Percentiles rank a stretch among this genome's conserved stretches.
Evolutionary conservation across 1,284 basidiomycete genomes (phyloP).

Genomic region (Agroathelia rolfsii): DNA sequence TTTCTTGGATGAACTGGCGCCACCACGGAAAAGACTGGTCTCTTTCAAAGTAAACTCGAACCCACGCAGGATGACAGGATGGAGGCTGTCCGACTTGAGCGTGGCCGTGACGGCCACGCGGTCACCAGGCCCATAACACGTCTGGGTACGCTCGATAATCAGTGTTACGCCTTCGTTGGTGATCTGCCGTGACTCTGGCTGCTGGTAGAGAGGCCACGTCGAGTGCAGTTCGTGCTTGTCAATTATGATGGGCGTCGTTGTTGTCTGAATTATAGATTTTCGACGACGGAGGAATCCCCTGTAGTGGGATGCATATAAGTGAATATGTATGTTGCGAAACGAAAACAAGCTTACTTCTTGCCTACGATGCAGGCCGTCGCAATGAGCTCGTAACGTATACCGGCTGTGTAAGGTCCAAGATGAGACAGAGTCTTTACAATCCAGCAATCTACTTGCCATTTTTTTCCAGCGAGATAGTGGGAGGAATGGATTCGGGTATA

Average conservation of each 20-base stretch:
- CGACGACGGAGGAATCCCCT: slow-evolving; percentile 71
- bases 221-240: slow-evolving; percentile 87
- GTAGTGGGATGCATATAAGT: slow-evolving; percentile 1
- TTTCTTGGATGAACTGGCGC: slow-evolving; percentile 38
- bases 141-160: slow-evolving; percentile 62
- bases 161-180: slow-evolving; percentile 60
- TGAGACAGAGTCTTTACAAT: slow-evolving; percentile 5
- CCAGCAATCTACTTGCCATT: slow-evolving; percentile 34
- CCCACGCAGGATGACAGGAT: slow-evolving; percentile 59
- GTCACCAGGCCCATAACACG: slow-evolving; percentile 79
- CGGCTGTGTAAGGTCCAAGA: slow-evolving; percentile 33
- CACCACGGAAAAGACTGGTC: slow-evolving; percentile 55
- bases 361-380: slow-evolving; percentile 76
- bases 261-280: slow-evolving; percentile 48
- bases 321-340: slow-evolving; percentile 1
- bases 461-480: slow-evolving; percentile 65
- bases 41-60: slow-evolving; percentile 77
- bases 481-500: slow-evolving; percentile 79
- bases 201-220: slow-evolving; percentile 80
- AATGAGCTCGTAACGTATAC: slow-evolving; percentile 78
- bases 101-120: slow-evolving; percentile 62
- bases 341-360: slow-evolving; percentile 47
- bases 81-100: slow-evolving; percentile 57
- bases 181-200: slow-evolving; percentile 64
- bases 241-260: slow-evolving; percentile 61